Evolutionary conservation across 352 stramenopile species (phyloP).

Genomic region (Lagenidium giganteum): DNA sequence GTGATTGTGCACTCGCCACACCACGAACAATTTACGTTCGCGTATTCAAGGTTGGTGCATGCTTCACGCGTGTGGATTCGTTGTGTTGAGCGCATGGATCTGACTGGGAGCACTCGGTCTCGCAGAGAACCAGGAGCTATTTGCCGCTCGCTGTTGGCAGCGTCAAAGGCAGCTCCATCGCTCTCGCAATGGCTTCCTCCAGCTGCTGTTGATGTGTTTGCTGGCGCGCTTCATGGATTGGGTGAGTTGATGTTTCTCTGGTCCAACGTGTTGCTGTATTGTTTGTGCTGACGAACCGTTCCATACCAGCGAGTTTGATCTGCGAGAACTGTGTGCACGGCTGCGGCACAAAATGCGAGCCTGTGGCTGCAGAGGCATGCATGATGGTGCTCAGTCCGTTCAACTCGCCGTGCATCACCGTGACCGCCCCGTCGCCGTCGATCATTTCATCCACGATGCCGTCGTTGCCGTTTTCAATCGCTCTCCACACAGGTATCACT

Average conservation of each 20-base stretch:
- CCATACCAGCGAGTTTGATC: conserved; percentile 38
- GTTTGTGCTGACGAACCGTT: not conserved
- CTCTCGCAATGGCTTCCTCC: conserved; percentile 33
- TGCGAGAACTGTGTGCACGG: conserved; percentile 73
- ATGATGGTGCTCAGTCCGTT: conserved; percentile 71
- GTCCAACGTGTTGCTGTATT: conserved; percentile 12
- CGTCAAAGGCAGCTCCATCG: conserved; percentile 29
- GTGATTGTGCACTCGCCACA: conserved; percentile 46
- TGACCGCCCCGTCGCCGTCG: conserved; percentile 40
- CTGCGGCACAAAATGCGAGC: conserved; percentile 48
- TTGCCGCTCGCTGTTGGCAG: conserved; percentile 45
- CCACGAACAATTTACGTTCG: conserved; percentile 46
- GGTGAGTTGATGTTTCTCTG: conserved; percentile 26
- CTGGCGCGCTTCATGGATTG: conserved; percentile 34
- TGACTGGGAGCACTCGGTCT: not conserved
- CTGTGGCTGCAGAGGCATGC: conserved; percentile 24
- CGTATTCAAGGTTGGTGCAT: conserved; percentile 33
- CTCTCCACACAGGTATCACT: conserved; percentile 63
- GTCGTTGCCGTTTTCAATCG: conserved; percentile 38
- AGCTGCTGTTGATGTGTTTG: conserved; percentile 29
- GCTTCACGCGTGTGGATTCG: not conserved
- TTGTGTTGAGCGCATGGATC: not conserved
- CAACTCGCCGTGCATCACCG: conserved; percentile 73
- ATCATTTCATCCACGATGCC: conserved; percentile 48
- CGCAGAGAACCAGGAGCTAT: conserved; percentile 43